Percentiles rank a stretch among this genome's conserved stretches.
phyloP scores from a whole-genome alignment of 257 asterid species.

The Cordia subcordata region DNA sequence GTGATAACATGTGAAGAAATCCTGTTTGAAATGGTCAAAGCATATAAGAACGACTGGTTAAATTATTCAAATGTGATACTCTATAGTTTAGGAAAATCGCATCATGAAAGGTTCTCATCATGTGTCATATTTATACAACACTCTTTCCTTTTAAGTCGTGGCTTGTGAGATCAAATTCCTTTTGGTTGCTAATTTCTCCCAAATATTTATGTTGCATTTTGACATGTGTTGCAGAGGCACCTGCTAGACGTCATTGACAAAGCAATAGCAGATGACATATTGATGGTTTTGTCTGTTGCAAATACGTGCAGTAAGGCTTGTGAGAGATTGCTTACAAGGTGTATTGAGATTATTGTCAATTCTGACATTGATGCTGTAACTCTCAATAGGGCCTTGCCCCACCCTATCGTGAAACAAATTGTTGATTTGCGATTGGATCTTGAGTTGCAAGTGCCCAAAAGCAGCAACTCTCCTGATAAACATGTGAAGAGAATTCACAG shows the following conservation, averaged over 20 bases:
- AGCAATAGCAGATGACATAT: conserved; percentile 69
- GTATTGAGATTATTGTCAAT: conserved; percentile 65
- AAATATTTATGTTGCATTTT: conserved; percentile 4
- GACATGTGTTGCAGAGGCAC: conserved; percentile 46
- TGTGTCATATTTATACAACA: too few relatives aligned
- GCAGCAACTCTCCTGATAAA: conserved; percentile 53
- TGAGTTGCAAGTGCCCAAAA: conserved; percentile 45
- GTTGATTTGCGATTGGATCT: conserved; percentile 49
- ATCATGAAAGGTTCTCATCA: too few relatives aligned
- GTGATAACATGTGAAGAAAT: background rate
- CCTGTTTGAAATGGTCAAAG: too few relatives aligned
- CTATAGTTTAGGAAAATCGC: too few relatives aligned
- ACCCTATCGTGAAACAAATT: conserved; percentile 55
- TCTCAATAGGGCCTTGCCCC: conserved; percentile 74
- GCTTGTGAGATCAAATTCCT: background rate
- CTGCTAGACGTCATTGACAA: conserved; percentile 66
- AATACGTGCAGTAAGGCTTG: conserved; percentile 54
- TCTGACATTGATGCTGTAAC: conserved; percentile 79
- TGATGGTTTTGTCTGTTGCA: conserved; percentile 69
- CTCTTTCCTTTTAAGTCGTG: background rate
- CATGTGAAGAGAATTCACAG: conserved; percentile 88
- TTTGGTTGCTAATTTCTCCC: background rate
- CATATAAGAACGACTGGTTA: too few relatives aligned
- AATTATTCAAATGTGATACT: too few relatives aligned
- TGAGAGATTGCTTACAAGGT: conserved; percentile 49